A percentile compares a stretch with the other conserved stretches of the same genome.
These are phyloP conservation scores for Candida argentea DNA, from an alignment of 805 yeast genomes.

Conservation along the genomic window DNA sequence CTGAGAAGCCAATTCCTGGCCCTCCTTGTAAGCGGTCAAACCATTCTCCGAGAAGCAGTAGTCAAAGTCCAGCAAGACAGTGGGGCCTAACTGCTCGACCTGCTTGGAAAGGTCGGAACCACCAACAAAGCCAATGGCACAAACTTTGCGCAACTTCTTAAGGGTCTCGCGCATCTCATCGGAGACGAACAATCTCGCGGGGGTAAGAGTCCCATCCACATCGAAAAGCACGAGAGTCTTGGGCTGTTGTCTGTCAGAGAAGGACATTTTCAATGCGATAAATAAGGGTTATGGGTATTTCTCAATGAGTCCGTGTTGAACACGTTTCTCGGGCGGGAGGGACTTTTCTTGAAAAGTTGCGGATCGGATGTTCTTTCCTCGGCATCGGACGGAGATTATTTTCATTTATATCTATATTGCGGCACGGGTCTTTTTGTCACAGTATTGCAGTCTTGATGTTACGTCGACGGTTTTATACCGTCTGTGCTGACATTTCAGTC, in stretches of 20 bases:
- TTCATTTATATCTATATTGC: conserved; percentile 1
- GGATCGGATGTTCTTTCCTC: no score
- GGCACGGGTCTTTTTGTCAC: no score
- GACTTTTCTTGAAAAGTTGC: no score
- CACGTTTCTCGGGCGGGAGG: neutral
- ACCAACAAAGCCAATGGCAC: conserved; percentile 94
- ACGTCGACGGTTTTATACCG: no score
- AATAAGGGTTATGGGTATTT: neutral
- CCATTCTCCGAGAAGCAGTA: conserved; percentile 97
- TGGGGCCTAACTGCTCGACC: conserved; percentile 87
- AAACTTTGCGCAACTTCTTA: conserved; percentile 75
- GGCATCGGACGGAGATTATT: neutral
- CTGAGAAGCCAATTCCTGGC: conserved; percentile 82
- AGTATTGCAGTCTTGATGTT: no score
- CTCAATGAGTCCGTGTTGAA: neutral
- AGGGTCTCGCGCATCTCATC: conserved; percentile 70
- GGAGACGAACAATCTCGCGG: conserved; percentile 78
- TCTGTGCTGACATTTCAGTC: no score
- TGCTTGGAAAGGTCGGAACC: conserved; percentile 94
- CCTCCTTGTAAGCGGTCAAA: conserved; percentile 90
- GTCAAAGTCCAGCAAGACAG: conserved; percentile 73
- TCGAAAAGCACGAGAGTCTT: conserved; percentile 88
- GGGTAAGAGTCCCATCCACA: conserved; percentile 97
- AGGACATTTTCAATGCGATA: conserved; percentile 33
- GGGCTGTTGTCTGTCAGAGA: conserved; percentile 69